These are phyloP conservation scores for Cardamine resedifolia DNA, from an alignment of 345 rosid genomes.

Conservation along the genomic window DNA sequence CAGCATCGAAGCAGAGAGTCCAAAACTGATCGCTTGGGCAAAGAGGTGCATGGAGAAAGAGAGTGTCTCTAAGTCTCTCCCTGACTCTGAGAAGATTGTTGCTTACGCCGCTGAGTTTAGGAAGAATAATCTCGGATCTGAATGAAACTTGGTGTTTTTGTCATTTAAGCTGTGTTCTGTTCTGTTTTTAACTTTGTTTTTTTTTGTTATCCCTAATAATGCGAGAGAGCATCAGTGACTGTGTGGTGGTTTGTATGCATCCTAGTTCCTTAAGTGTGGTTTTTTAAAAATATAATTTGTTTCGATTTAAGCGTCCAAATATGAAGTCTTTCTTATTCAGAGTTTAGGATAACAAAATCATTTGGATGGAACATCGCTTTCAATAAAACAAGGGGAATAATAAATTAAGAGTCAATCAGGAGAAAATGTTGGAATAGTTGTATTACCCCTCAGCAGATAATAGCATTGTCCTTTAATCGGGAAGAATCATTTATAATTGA, in stretches of 20 bases:
- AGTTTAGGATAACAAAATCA: neutral
- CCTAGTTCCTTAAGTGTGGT: neutral
- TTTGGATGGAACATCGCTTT: neutral
- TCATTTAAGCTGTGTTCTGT: conserved; percentile 1
- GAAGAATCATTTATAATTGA: neutral
- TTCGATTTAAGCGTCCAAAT: neutral
- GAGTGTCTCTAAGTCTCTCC: conserved; percentile 32
- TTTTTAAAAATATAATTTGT: neutral
- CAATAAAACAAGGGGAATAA: neutral
- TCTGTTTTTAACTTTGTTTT: neutral
- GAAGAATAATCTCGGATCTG: conserved; percentile 25
- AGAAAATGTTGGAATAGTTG: neutral
- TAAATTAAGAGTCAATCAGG: no score
- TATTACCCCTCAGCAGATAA: neutral
- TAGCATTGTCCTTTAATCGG: neutral
- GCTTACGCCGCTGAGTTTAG: conserved; percentile 8
- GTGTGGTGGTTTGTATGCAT: conserved; percentile 9
- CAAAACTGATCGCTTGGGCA: conserved; percentile 32
- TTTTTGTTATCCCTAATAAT: conserved; percentile 12
- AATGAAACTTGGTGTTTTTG: neutral
- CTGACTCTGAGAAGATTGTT: conserved; percentile 26
- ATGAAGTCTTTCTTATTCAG: conserved; percentile 1
- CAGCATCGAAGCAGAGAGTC: conserved; percentile 33
- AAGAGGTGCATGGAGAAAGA: conserved; percentile 36
- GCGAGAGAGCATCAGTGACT: conserved; percentile 2